Percentiles rank a stretch among this genome's conserved stretches.
Evolutionary conservation across 805 yeast genomes (phyloP).

Genomic region (Lipomyces japonicus): DNA sequence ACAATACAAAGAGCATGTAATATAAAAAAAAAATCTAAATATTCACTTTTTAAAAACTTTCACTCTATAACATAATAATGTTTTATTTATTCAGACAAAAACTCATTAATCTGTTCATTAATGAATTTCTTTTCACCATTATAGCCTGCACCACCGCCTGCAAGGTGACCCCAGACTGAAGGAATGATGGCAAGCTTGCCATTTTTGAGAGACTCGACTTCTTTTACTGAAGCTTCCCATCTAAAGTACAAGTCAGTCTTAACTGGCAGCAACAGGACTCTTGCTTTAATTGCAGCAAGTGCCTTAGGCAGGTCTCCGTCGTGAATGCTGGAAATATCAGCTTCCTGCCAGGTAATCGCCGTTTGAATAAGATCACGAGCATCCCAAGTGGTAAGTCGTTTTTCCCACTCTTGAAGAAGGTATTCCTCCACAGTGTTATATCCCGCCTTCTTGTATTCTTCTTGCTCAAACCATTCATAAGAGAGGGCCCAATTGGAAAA

Average conservation of each 20-base stretch:
- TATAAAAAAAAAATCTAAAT: no score
- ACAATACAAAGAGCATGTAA: no score
- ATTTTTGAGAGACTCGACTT: constrained; percentile 21
- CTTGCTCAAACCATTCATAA: constrained; percentile 25
- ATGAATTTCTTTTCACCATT: constrained; percentile 19
- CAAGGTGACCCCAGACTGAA: constrained; percentile 28
- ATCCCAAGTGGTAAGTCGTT: constrained; percentile 24
- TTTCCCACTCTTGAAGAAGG: constrained; percentile 23
- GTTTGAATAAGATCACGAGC: constrained; percentile 23
- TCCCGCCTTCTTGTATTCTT: constrained; percentile 24
- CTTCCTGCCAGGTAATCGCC: constrained; percentile 29
- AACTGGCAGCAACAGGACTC: constrained; percentile 23
- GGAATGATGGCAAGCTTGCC: constrained; percentile 24
- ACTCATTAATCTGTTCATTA: constrained; percentile 15
- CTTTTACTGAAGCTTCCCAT: constrained; percentile 24
- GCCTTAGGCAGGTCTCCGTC: constrained; percentile 23
- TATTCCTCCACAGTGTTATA: constrained; percentile 24
- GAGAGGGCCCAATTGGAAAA: constrained; percentile 29
- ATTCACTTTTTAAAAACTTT: no score
- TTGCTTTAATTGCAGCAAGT: constrained; percentile 22
- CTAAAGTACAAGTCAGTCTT: constrained; percentile 26
- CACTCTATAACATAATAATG: neutral
- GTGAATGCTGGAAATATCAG: constrained; percentile 22
- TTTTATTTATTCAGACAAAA: constrained; percentile 11
- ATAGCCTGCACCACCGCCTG: constrained; percentile 26